Conservation (phyloP, 208 protist genomes). For the Leishmania braziliensis region DNA sequence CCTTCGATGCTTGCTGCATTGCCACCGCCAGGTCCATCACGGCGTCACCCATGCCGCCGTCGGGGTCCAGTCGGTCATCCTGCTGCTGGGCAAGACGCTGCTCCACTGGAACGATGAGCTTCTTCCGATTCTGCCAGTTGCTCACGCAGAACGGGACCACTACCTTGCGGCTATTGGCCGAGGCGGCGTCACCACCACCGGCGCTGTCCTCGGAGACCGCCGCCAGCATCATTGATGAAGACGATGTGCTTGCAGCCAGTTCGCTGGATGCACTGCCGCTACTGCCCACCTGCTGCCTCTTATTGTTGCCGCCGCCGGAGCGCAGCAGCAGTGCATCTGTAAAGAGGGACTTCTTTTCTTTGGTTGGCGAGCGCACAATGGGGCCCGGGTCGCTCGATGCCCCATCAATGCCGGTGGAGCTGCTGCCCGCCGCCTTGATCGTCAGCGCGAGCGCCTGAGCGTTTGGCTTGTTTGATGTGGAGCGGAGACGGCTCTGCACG, state of each 20-base stretch:
- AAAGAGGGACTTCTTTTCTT: slow-evolving; percentile 40
- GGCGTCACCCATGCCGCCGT: slow-evolving; percentile 46
- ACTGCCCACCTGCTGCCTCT: not conserved
- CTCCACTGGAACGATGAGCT: slow-evolving; percentile 77
- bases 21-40: slow-evolving; percentile 69
- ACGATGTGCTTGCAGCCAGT: slow-evolving; percentile 6
- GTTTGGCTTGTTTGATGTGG: not conserved
- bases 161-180: slow-evolving; percentile 21
- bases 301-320: not conserved
- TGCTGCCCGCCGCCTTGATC: slow-evolving; percentile 16
- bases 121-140: slow-evolving; percentile 85
- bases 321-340: slow-evolving; percentile 24
- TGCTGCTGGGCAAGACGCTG: slow-evolving; percentile 68
- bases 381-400: slow-evolving; percentile 36
- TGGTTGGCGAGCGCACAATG: slow-evolving; percentile 79
- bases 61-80: slow-evolving; percentile 25
- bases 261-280: not conserved
- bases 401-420: slow-evolving; percentile 6
- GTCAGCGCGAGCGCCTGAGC: slow-evolving; percentile 23
- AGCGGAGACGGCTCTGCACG: slow-evolving; percentile 22
- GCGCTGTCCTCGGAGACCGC: not conserved
- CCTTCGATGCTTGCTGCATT: slow-evolving; percentile 59
- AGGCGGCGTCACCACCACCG: not conserved
- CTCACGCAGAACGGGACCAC: slow-evolving; percentile 73
- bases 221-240: slow-evolving; percentile 10